These are phyloP conservation scores for Hyaloscypha variabilis DNA, from an alignment of 495 filamentous ascomycete species.

Conservation along the genomic window DNA sequence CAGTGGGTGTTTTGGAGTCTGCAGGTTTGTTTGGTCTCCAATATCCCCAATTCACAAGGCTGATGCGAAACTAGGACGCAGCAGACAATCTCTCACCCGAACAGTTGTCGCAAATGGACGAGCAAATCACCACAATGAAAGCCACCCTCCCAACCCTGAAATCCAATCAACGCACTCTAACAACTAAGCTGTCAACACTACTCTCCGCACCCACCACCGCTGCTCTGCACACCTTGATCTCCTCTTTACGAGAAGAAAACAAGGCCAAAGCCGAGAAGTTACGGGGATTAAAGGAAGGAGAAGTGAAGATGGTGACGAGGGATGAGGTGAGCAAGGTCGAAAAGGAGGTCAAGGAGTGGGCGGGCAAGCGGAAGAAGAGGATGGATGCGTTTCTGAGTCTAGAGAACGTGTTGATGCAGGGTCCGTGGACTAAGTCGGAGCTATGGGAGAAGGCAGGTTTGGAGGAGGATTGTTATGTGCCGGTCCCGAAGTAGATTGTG, in stretches of 20 bases:
- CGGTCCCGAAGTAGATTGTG: background rate
- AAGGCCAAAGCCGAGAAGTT: conserved; percentile 44
- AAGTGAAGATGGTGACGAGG: conserved; percentile 44
- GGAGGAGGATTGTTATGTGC: conserved; percentile 23
- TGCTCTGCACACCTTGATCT: conserved; percentile 50
- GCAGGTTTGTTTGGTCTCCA: conserved; percentile 45
- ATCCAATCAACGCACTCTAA: conserved; percentile 52
- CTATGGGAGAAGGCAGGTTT: conserved; percentile 26
- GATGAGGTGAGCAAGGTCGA: conserved; percentile 53
- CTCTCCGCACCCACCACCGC: conserved; percentile 52
- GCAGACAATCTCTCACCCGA: conserved; percentile 47
- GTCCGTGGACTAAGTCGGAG: conserved; percentile 43
- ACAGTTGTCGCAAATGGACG: conserved; percentile 47
- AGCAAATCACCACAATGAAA: conserved; percentile 53
- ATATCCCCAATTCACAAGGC: too few relatives aligned
- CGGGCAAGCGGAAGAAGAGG: conserved; percentile 43
- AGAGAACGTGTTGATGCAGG: conserved; percentile 50
- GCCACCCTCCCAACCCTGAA: conserved; percentile 50
- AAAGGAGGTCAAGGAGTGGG: conserved; percentile 55
- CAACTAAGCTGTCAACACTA: conserved; percentile 49
- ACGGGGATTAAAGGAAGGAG: conserved; percentile 38
- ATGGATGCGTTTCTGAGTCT: conserved; percentile 55
- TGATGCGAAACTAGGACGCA: conserved; percentile 48
- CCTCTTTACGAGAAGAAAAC: conserved; percentile 49
- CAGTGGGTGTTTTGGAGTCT: conserved; percentile 34